These are phyloP conservation scores for Pseudogymnoascus sp. DNA, from an alignment of 2,329 filamentous ascomycete species.

Conservation along the genomic window DNA sequence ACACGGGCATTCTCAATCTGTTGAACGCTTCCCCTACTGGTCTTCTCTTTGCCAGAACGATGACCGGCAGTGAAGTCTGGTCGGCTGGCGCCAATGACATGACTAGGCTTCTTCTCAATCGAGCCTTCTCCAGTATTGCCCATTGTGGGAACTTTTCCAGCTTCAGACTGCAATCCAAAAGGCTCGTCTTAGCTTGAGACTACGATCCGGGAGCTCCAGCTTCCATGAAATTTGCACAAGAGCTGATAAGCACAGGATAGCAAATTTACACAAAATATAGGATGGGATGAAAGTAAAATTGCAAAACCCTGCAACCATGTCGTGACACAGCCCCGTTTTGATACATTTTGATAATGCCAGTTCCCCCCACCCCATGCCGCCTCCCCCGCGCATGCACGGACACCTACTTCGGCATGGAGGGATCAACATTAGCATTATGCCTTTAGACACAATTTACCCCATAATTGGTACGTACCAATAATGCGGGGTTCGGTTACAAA, in stretches of 20 bases:
- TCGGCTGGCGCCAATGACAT: neutral
- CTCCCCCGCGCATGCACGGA: neutral
- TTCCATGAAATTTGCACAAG: conserved; percentile 10
- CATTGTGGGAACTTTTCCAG: neutral
- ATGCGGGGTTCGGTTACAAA: conserved; percentile 5
- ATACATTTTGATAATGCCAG: neutral
- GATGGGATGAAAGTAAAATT: neutral
- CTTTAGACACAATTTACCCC: neutral
- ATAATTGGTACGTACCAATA: neutral
- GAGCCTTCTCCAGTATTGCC: neutral
- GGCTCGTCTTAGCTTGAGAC: neutral
- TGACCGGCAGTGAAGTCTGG: neutral
- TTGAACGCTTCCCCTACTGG: neutral
- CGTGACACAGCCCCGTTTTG: conserved; percentile 9
- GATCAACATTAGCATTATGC: neutral
- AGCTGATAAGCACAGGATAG: neutral
- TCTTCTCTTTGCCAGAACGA: neutral
- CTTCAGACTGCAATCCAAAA: neutral
- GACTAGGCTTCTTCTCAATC: neutral
- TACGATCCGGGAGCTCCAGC: neutral
- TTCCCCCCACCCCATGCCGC: neutral
- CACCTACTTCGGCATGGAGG: neutral
- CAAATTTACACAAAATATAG: conserved; percentile 10
- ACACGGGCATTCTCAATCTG: neutral
- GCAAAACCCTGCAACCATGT: neutral